Percentiles rank a stretch among this genome's conserved stretches.
phyloP scores from a whole-genome alignment of 495 filamentous ascomycete species.

The Neurospora pannonica region DNA sequence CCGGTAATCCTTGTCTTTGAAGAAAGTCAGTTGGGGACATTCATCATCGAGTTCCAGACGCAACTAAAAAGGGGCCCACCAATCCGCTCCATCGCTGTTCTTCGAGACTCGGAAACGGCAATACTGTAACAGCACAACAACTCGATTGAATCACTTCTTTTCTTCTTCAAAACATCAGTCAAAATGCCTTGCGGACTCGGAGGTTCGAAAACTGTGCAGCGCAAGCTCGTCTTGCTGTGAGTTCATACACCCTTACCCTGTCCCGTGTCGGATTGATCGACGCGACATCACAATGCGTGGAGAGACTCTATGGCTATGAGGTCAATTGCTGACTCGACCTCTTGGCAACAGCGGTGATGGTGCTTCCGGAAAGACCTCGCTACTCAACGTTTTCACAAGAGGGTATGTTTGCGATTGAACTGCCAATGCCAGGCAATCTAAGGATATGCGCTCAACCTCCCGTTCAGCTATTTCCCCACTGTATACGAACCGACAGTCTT shows the following conservation, averaged over 20 bases:
- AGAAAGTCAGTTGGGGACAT: neutral
- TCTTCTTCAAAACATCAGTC: conserved; percentile 2
- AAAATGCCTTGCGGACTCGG: conserved; percentile 54
- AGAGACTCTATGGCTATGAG: conserved; percentile 1
- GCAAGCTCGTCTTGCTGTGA: conserved; percentile 95
- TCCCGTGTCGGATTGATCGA: neutral
- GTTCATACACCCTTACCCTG: conserved; percentile 23
- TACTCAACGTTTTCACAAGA: conserved; percentile 97
- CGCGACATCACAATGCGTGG: neutral
- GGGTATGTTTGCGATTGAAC: conserved; percentile 47
- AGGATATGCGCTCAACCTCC: neutral
- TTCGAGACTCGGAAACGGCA: neutral
- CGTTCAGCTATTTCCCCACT: conserved; percentile 83
- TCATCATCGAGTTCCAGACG: neutral
- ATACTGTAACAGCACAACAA: neutral
- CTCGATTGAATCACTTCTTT: neutral
- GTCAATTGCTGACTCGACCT: conserved; percentile 23
- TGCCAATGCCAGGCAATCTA: neutral
- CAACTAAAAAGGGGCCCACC: neutral
- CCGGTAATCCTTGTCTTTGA: neutral
- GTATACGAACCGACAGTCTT: conserved; percentile 99
- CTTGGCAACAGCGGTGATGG: conserved; percentile 67
- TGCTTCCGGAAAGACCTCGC: conserved; percentile 94
- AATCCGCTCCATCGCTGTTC: neutral
- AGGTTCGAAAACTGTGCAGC: conserved; percentile 70